Evolutionary conservation across 345 rosid species (phyloP), one percentile per base, ranked within the genome.

Genomic region (Tarenaya hassleriana): DNA sequence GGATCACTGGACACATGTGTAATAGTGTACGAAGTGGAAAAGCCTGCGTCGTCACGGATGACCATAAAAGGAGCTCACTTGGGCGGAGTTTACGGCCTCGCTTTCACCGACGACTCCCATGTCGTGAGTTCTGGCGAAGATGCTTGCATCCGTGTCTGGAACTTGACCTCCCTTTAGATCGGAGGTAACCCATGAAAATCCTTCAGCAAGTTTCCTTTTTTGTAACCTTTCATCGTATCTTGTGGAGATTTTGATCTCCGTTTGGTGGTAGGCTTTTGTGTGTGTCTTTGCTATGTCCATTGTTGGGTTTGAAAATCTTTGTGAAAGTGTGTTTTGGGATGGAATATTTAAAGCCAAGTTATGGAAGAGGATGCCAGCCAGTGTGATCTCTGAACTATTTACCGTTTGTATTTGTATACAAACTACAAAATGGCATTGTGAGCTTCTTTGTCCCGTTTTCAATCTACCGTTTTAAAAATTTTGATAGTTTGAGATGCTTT

Each of bases 51-150:
- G 16, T 61, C 69, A 66, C 78, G 96, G 17, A 71, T 72, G 69
- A 84, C 88, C 20, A 70, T 88, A 40, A 84, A 81, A 64, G 94
- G 85, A 49, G 94, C 96, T 61, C 96, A 88, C 61, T 66, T 79
- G 64, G 96, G 96, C 41, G 96, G 90, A 56, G 96, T 88, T 27
- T 88, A 88, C 57, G 96, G 94, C 48, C 68, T 88, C 49, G 83
- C 81, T 48, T 88, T 88, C 57, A 70, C 75, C 34, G 88, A 84
- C 55, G 85, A 77, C 20, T 50, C 55, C 14, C 75, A 66, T 54
- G 65, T 84, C 4, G 82, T 76, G 53, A 84, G 96, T 42, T 88
- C 96, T n/a, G 96, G 96, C 47, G 96, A 84, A 77, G 96, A 88
- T 78, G 94, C 94, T 18, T 88, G 88, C 71, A 60, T 88, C 55